Evolutionary conservation across 352 stramenopile species (phyloP), one percentile per base, ranked within the genome.

Genomic region (Phytophthora citrophthora): DNA sequence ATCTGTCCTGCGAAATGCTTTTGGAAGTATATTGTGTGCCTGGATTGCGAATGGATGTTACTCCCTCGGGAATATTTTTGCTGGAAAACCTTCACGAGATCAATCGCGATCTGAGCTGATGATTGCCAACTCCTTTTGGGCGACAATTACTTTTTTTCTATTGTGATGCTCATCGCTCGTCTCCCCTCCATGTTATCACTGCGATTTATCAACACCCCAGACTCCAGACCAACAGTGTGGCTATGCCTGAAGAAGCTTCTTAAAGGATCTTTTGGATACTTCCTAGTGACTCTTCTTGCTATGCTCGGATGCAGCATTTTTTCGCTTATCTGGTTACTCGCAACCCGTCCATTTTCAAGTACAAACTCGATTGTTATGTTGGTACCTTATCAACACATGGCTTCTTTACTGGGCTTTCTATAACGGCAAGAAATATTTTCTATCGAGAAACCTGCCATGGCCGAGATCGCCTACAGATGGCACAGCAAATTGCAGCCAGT

Each of bases 41-140:
- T 67, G 59, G 59, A 29, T 61, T 29, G 43, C 44, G 11, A 67
- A 67, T 40, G 41, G 26, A 5, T 55, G 32, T 23, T 61, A 54
- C 54, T 56, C 54, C 56, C n/a, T 59, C 34, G 13, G n/a, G 44
- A 2, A 61, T 34, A 49, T 61, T 52, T 61, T 67, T 23, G 54
- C 50, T 23, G n/a, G 50, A 2, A 61, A 49, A 44, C 9, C 43
- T 55, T 61, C 50, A 6, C 41, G 24, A 10, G 16, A 61, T 40
- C 59, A 67, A 34, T 52, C 50, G 2, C 20, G 23, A 51, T 18
- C 12, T 8, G 52, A 54, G 12, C n/a, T 67, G 38, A 27, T 55
- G 4, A n/a, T 56, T 29, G 41, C 51, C 8, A 67, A 61, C 11
- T 41, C 52, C 1, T 43, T 46, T 1, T 67, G 59, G 50, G 20